phyloP scores from a whole-genome alignment of 257 asterid species.

The Solanum verrucosum region DNA sequence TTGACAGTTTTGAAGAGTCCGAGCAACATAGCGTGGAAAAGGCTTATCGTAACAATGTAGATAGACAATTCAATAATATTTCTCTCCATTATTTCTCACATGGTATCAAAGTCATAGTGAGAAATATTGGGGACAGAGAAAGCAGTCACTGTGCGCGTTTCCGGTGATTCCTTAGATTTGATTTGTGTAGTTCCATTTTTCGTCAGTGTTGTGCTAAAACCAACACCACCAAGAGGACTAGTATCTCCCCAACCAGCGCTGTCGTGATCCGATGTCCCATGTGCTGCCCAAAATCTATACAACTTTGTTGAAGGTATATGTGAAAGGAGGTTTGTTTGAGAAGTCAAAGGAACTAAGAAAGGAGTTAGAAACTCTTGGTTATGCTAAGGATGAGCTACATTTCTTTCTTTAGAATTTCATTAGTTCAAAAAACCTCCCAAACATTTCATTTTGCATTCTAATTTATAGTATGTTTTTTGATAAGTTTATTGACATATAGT shows the following conservation, averaged over 20 bases:
- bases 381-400: conserved; percentile 84
- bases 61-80: not conserved
- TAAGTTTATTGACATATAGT: not conserved
- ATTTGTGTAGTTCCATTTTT: not conserved
- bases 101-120: not conserved
- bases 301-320: conserved; percentile 80
- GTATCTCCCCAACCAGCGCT: not conserved
- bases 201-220: not conserved
- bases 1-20: too few species aligned
- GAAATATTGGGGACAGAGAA: not conserved
- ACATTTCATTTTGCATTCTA: not conserved
- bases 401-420: not conserved
- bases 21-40: not conserved
- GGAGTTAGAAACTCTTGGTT: conserved; percentile 67
- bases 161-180: not conserved
- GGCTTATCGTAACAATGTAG: not conserved
- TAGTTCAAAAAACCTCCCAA: not conserved
- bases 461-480: not conserved
- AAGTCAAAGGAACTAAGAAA: conserved; percentile 68
- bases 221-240: not conserved
- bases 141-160: not conserved
- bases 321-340: conserved; percentile 68
- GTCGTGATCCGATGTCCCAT: not conserved
- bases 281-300: conserved; percentile 19
- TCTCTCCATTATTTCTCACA: not conserved